A percentile compares a stretch with the other conserved stretches of the same genome.
These are phyloP conservation scores for Rhodotorula sp. DNA, from an alignment of 1,284 basidiomycete species.

Conservation along the genomic window DNA sequence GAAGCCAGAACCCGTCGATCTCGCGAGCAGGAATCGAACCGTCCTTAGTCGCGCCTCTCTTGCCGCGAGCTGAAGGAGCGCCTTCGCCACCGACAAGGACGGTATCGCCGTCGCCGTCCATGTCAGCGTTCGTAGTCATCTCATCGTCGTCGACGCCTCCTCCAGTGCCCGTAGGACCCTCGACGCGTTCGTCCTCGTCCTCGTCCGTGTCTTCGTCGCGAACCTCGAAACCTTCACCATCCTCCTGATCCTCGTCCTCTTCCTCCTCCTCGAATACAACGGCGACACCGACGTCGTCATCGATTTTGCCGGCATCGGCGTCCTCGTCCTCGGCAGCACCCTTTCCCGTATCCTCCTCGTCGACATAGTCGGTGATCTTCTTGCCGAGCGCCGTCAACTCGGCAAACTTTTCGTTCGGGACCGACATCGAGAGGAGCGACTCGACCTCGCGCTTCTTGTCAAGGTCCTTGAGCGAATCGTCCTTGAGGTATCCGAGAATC, in stretches of 20 bases:
- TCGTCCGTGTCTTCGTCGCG: slow-evolving; percentile 55
- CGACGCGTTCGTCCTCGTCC: slow-evolving; percentile 52
- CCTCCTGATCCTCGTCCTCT: slow-evolving; percentile 71
- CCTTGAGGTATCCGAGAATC: slow-evolving; percentile 85
- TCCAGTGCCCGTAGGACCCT: slow-evolving; percentile 7
- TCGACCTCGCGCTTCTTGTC: slow-evolving; percentile 97
- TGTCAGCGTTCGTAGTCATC: slow-evolving; percentile 54
- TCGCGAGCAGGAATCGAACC: slow-evolving; percentile 72
- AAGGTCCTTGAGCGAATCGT: slow-evolving; percentile 86
- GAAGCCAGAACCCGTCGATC: slow-evolving; percentile 98
- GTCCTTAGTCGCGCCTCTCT: slow-evolving; percentile 56
- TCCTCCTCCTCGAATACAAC: slow-evolving; percentile 97
- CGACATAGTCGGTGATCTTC: slow-evolving; percentile 94
- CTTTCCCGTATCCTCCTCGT: slow-evolving; percentile 72
- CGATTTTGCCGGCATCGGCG: slow-evolving; percentile 53
- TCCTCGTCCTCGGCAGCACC: slow-evolving; percentile 75
- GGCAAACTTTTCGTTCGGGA: slow-evolving; percentile 75
- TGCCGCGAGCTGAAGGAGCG: slow-evolving; percentile 50
- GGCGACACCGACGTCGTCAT: slow-evolving; percentile 83
- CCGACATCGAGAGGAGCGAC: slow-evolving; percentile 63
- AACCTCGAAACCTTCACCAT: slow-evolving; percentile 57
- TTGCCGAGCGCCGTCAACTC: slow-evolving; percentile 85
- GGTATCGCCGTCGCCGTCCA: slow-evolving; percentile 56
- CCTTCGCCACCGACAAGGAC: slow-evolving; percentile 65
- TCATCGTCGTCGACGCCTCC: slow-evolving; percentile 47